Conservation (phyloP, 2,329 filamentous ascomycete species). For the Leptoxyphium fumago region DNA sequence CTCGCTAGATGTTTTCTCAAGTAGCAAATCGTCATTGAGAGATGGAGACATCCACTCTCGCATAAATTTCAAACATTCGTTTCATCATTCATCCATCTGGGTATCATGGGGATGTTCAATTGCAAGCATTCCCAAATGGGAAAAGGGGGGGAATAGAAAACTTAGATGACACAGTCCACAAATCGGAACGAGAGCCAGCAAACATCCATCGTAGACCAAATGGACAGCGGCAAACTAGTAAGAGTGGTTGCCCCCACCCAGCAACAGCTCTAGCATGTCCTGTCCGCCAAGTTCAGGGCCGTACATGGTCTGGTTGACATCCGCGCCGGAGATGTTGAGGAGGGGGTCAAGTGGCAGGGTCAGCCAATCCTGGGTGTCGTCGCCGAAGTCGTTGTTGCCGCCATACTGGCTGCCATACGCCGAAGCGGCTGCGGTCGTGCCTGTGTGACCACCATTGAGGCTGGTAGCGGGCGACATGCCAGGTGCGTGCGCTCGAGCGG, state of each 20-base stretch:
- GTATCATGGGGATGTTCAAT: too few relatives aligned
- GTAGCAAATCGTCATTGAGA: too few relatives aligned
- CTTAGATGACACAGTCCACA: too few relatives aligned
- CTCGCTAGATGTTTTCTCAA: too few relatives aligned
- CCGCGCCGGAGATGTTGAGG: slow-evolving; percentile 41
- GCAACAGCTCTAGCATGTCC: slow-evolving; percentile 35
- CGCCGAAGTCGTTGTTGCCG: slow-evolving; percentile 8
- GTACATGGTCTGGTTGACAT: slow-evolving; percentile 40
- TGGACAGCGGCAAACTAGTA: too few relatives aligned
- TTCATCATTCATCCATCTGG: too few relatives aligned
- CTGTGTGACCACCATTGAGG: slow-evolving; percentile 5
- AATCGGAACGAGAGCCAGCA: too few relatives aligned
- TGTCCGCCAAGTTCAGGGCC: slow-evolving; percentile 50
- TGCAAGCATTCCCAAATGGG: too few relatives aligned
- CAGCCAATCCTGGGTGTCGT: slow-evolving; percentile 40
- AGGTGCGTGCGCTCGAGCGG: slow-evolving; percentile 5
- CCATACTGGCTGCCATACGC: slow-evolving; percentile 8
- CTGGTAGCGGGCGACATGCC: slow-evolving; percentile 5
- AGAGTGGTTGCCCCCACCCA: slow-evolving; percentile 17
- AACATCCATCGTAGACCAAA: too few relatives aligned
- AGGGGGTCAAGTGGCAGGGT: slow-evolving; percentile 47
- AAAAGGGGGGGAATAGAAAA: too few relatives aligned
- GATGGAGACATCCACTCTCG: too few relatives aligned
- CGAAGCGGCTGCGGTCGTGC: slow-evolving; percentile 1
- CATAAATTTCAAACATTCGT: too few relatives aligned